Base-by-base conservation (phyloP, 1,284 basidiomycete species). In the Macrocybe sp. region DNA sequence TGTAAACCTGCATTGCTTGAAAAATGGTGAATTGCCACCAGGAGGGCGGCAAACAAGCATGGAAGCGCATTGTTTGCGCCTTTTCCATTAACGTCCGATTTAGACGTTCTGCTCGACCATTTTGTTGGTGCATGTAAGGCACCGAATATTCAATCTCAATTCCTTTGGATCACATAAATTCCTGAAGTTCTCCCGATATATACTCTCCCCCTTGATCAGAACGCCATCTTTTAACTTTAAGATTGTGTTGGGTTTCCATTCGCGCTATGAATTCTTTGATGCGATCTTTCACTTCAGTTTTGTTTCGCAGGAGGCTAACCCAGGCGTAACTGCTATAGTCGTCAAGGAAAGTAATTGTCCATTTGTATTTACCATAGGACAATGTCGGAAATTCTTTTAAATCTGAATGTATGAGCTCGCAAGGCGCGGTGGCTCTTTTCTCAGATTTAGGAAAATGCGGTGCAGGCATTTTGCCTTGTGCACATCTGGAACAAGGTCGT, bases 291-390 rank as follows among this genome's bases (percentile, higher is more conserved):
- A 12, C 39, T 14, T 41, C 11, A 28, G 37, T 39, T 30, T 46
- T 46, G 16, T 46, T 36, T 6, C 11, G 10, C 9, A 46, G 32
- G 14, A 46, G 30, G 36, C 36, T n/a, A 9, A 46, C 31, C 36
- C 37, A 36, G 37, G 11, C 45, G 12, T 30, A n/a, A 28, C 37
- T 39, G 10, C 37, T 11, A 10, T 10, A n/a, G 28, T 46, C 37
- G 11, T 42, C 39, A 12, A 46, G 37, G 37, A 46, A 46, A 6
- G 45, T 39, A 22, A 46, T 46, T 10, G 28, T 39, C 11, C 40
- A 46, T 30, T 33, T 41, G n/a, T 38, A 40, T 40, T 46, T 46
- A 14, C 16, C 37, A 29, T 46, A 46, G 31, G 45, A 46, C 12
- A 40, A 8, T 16, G 32, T 38, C 11, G 45, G 45, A 30, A 46